Percentiles rank a stretch among this genome's conserved stretches.
Conservation (phyloP, 495 filamentous ascomycete species). For the Hypoxylon intermedium region DNA sequence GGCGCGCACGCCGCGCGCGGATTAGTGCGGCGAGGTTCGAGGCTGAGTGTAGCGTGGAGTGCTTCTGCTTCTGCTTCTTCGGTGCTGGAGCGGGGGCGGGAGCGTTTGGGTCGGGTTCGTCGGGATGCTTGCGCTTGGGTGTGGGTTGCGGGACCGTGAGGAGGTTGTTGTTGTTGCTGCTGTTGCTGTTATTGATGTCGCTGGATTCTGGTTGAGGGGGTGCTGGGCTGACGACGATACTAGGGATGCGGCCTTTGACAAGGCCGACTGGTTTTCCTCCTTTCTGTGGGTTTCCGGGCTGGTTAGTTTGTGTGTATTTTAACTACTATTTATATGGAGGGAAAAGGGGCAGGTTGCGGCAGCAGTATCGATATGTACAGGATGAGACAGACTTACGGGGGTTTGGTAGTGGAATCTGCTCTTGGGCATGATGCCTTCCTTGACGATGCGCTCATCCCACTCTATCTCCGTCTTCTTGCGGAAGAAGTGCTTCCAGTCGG, state of each 20-base stretch:
- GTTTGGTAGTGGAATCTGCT: constrained; percentile 44
- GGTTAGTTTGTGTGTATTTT: background rate
- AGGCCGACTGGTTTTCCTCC: constrained; percentile 50
- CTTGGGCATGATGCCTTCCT: constrained; percentile 4
- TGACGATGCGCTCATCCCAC: constrained; percentile 61
- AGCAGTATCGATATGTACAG: no score
- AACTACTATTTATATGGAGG: no score
- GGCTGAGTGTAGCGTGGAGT: background rate
- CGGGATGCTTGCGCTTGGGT: no score
- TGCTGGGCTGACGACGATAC: background rate
- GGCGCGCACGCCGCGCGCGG: no score
- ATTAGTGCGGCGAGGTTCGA: background rate
- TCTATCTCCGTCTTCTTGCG: constrained; percentile 57
- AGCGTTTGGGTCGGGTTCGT: no score
- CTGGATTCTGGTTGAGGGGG: background rate
- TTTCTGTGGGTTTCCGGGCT: constrained; percentile 25
- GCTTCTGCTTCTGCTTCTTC: background rate
- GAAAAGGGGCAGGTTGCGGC: no score
- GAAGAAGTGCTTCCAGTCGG: constrained; percentile 64
- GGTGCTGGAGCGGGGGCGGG: background rate
- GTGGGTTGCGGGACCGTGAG: no score
- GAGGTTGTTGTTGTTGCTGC: no score
- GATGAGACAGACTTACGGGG: constrained; percentile 51
- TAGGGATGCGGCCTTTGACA: background rate
- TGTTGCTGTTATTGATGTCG: no score